phyloP scores from a whole-genome alignment of 306 rosid genomes.

The Carpinus fangiana region DNA sequence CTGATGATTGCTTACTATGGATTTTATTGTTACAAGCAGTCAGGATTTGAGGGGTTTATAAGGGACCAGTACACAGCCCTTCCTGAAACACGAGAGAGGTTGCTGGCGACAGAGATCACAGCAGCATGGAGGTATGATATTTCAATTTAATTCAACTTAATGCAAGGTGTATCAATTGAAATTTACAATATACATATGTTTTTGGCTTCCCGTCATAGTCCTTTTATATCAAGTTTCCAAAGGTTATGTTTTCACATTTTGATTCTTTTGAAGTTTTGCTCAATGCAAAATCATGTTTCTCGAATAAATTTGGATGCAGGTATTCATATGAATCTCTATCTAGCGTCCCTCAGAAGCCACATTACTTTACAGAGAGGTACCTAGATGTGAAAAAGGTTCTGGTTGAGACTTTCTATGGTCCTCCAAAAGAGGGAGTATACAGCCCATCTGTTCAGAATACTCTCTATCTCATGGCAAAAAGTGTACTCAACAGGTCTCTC shows the following conservation, averaged over 20 bases:
- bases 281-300: slow-evolving; percentile 19
- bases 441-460: slow-evolving; percentile 96
- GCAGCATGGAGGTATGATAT: slow-evolving; percentile 72
- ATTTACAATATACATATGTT: not conserved
- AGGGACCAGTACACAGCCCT: slow-evolving; percentile 85
- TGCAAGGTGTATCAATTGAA: not conserved
- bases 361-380: slow-evolving; percentile 70
- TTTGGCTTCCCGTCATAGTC: not conserved
- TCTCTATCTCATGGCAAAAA: slow-evolving; percentile 83
- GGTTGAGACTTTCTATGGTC: slow-evolving; percentile 73
- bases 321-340: slow-evolving; percentile 60
- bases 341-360: slow-evolving; percentile 59
- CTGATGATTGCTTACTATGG: slow-evolving; percentile 20
- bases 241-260: not conserved
- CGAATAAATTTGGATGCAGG: slow-evolving; percentile 48
- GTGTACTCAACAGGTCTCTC: slow-evolving; percentile 66
- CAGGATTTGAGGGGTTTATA: slow-evolving; percentile 88
- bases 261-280: slow-evolving; percentile 14
- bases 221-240: not conserved
- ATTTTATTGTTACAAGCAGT: slow-evolving; percentile 48
- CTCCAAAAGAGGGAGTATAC: slow-evolving; percentile 71
- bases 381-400: slow-evolving; percentile 59
- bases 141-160: not conserved
- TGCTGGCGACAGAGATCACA: slow-evolving; percentile 87
- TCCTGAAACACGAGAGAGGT: slow-evolving; percentile 89